phyloP scores from a whole-genome alignment of 257 asterid species.

The Solanum pinnatisectum region DNA sequence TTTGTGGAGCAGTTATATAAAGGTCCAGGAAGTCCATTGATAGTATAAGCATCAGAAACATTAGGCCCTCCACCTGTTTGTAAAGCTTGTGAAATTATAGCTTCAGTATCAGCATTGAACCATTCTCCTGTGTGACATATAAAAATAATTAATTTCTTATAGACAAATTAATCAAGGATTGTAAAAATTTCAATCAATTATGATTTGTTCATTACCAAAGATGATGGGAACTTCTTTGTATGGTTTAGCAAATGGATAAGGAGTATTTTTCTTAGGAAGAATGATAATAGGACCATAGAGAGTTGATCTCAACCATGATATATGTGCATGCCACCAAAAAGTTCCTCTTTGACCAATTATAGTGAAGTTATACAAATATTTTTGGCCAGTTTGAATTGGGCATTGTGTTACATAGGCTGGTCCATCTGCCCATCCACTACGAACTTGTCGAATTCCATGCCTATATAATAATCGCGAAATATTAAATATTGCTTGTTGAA shows the following conservation, averaged over 20 bases:
- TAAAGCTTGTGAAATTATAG: slow-evolving; percentile 45
- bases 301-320: slow-evolving; percentile 57
- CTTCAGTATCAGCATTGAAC: slow-evolving; percentile 51
- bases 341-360: not conserved
- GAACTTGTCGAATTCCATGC: not conserved
- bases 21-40: slow-evolving; percentile 38
- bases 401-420: not conserved
- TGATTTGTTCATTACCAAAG: not conserved
- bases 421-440: not conserved
- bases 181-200: no score
- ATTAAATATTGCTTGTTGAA: not conserved
- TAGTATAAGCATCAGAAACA: not conserved
- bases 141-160: no score
- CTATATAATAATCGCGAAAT: not conserved
- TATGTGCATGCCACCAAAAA: not conserved
- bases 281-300: slow-evolving; percentile 36
- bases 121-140: slow-evolving; percentile 41
- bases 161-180: no score
- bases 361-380: not conserved
- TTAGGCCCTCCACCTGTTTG: slow-evolving; percentile 46
- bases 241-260: slow-evolving; percentile 49
- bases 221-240: slow-evolving; percentile 43
- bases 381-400: not conserved
- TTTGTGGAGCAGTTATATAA: slow-evolving; percentile 47
- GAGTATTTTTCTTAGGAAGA: not conserved